phyloP scores from a whole-genome alignment of 768 basidiomycete genomes.

The Trametes coccinea region DNA sequence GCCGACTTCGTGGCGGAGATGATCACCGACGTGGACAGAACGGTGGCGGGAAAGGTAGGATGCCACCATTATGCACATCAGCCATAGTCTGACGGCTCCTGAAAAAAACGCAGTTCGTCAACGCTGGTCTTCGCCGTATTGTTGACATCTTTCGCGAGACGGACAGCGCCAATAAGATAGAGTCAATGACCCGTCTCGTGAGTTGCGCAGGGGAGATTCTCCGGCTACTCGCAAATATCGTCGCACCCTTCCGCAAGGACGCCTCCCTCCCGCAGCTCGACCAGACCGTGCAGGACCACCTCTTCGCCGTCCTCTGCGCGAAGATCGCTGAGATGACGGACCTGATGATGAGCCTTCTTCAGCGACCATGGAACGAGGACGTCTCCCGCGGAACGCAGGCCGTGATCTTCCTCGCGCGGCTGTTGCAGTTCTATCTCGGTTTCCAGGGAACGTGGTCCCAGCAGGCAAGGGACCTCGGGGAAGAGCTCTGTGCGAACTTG shows the following conservation, averaged over 20 bases:
- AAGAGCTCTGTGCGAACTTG: constrained; percentile 42
- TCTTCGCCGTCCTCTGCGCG: constrained; percentile 50
- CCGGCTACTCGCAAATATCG: constrained; percentile 66
- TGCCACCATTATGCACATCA: background rate
- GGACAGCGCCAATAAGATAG: constrained; percentile 29
- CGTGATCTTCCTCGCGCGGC: constrained; percentile 59
- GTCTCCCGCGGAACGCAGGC: constrained; percentile 36
- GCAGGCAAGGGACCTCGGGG: constrained; percentile 47
- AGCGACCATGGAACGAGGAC: constrained; percentile 22
- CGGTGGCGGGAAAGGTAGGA: constrained; percentile 67
- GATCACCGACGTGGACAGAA: constrained; percentile 64
- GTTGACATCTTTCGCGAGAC: constrained; percentile 50
- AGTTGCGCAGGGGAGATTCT: constrained; percentile 65
- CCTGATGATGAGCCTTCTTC: constrained; percentile 31
- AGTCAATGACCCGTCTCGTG: constrained; percentile 42
- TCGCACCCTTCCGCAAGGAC: constrained; percentile 60
- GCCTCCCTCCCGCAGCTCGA: constrained; percentile 52
- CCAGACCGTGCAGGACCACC: constrained; percentile 53
- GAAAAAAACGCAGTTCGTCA: constrained; percentile 56
- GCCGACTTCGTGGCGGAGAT: constrained; percentile 85
- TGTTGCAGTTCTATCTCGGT: constrained; percentile 73
- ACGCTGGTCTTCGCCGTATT: constrained; percentile 69
- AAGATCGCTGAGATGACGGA: constrained; percentile 46
- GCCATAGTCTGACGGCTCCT: too few species aligned
- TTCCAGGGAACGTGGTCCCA: constrained; percentile 61